A percentile compares a stretch with the other conserved stretches of the same genome.
These are phyloP conservation scores for Buxus sempervirens DNA, from an alignment of 164 flowering plant species.

Conservation along the genomic window DNA sequence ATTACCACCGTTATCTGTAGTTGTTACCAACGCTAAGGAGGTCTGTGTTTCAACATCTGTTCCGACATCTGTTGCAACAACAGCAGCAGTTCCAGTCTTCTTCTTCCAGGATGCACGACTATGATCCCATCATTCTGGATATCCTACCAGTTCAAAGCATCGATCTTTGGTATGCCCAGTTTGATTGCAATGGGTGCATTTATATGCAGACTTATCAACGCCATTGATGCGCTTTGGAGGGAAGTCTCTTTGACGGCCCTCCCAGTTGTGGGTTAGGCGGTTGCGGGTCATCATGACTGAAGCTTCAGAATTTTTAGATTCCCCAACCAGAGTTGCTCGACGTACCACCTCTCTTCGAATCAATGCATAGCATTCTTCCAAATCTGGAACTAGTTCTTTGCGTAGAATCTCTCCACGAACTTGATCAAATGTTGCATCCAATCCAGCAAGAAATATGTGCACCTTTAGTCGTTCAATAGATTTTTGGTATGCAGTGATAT, in stretches of 20 bases:
- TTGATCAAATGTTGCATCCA: constrained; percentile 10
- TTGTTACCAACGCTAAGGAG: constrained; percentile 4
- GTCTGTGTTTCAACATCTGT: background rate
- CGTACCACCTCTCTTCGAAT: constrained; percentile 1
- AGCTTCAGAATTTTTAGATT: background rate
- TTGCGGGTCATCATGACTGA: constrained; percentile 2
- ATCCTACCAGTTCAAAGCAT: no score
- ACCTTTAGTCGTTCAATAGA: background rate
- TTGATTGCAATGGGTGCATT: background rate
- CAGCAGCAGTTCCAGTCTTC: background rate
- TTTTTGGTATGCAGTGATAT: background rate
- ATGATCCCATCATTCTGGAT: no score
- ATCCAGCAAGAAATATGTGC: constrained; percentile 10
- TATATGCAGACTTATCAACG: background rate
- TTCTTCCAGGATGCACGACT: background rate
- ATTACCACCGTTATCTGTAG: constrained; percentile 1
- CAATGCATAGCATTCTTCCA: constrained; percentile 3
- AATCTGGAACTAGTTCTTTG: background rate
- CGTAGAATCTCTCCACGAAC: constrained; percentile 6
- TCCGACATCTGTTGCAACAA: background rate
- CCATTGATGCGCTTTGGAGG: background rate
- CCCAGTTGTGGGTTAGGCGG: background rate
- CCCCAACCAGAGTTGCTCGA: background rate
- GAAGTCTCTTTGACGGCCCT: background rate
- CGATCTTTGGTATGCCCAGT: no score